Percentiles rank a stretch among this genome's conserved stretches.
Conservation (phyloP, 352 stramenopile genomes). For the Pythium monospermum region DNA sequence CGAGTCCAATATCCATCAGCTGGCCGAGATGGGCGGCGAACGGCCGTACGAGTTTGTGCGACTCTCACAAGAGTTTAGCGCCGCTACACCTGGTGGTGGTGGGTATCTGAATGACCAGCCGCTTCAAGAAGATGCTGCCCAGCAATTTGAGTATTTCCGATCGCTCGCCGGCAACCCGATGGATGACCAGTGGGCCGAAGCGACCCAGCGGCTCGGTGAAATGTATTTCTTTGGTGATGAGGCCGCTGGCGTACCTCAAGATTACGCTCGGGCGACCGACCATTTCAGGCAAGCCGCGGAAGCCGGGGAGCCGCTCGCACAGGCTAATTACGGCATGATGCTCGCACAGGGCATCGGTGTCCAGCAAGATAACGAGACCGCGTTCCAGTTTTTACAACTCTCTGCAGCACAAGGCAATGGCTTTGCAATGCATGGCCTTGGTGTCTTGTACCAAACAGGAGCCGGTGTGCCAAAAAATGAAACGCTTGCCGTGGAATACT, state of each 20-base stretch:
- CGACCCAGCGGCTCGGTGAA: conserved; percentile 60
- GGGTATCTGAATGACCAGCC: conserved; percentile 18
- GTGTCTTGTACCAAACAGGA: conserved; percentile 53
- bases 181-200: conserved; percentile 52
- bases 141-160: conserved; percentile 64
- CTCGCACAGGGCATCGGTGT: conserved; percentile 62
- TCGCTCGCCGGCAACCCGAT: conserved; percentile 50
- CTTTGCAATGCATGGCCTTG: conserved; percentile 64
- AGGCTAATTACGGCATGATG: conserved; percentile 73
- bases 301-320: conserved; percentile 48
- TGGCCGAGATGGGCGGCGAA: conserved; percentile 47
- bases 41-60: conserved; percentile 33
- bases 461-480: conserved; percentile 53
- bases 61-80: conserved; percentile 43
- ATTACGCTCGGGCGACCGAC: conserved; percentile 41
- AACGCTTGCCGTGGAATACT: conserved; percentile 49
- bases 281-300: conserved; percentile 71
- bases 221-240: conserved; percentile 71
- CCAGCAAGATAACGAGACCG: conserved; percentile 45
- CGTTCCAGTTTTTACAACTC: conserved; percentile 53
- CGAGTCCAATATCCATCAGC: conserved; percentile 47
- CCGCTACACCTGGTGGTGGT: too few species aligned
- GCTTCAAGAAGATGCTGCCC: conserved; percentile 36
- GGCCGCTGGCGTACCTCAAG: conserved; percentile 40
- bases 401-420: conserved; percentile 48